A percentile compares a stretch with the other conserved stretches of the same genome.
Evolutionary conservation across 176 grass and related monocot species (phyloP).

Genomic region (Avena atlantica): DNA sequence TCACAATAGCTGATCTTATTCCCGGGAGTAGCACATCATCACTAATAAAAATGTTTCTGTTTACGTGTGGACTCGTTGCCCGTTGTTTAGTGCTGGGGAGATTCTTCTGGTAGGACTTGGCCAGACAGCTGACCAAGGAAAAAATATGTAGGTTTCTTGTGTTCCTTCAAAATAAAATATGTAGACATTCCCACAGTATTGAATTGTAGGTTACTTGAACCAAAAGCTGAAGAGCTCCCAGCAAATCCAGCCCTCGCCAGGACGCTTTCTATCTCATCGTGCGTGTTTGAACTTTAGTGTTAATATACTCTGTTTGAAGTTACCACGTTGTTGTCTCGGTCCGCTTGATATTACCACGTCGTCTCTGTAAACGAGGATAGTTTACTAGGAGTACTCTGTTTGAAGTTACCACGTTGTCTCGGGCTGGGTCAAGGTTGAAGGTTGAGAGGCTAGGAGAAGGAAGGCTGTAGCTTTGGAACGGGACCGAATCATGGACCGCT

Average conservation of each 20-base stretch:
- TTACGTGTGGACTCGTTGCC: not conserved
- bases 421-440: not conserved
- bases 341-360: not conserved
- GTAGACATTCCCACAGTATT: no score
- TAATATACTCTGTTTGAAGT: not conserved
- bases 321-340: not conserved
- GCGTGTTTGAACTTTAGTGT: not conserved
- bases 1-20: not conserved
- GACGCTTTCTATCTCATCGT: not conserved
- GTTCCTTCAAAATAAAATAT: not conserved
- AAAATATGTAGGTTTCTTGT: not conserved
- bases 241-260: not conserved
- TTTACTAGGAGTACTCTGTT: no score
- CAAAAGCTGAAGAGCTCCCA: no score
- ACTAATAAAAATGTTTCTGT: not conserved
- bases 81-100: not conserved
- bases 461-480: slow-evolving; percentile 5
- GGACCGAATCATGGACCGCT: slow-evolving; percentile 27
- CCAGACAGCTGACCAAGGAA: slow-evolving; percentile 46
- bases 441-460: not conserved
- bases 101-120: slow-evolving; percentile 7
- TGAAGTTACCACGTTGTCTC: not conserved
- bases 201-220: no score
- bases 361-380: not conserved
- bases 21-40: not conserved